Evolutionary conservation across 2,329 filamentous ascomycete species (phyloP), one percentile per base, ranked within the genome.

Genomic region (Cladosporium sp.): DNA sequence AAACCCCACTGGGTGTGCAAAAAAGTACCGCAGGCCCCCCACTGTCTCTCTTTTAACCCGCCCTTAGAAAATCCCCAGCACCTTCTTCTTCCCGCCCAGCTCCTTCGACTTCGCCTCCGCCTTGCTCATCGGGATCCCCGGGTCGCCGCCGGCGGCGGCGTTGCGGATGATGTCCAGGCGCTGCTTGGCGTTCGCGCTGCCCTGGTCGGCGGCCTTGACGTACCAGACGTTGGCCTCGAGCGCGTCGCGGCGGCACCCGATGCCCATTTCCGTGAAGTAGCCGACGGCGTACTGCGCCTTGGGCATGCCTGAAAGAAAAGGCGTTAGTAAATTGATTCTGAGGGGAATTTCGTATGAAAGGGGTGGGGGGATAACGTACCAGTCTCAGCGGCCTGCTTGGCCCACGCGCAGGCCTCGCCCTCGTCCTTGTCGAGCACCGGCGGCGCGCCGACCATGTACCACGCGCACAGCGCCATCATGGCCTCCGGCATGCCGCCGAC

Each of bases 141-240:
- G 79, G 80, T 18, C 22, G 9, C 73, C 74, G 3, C 81, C 82
- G 4, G 79, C 78, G 4, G 91, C 87, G 9, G 93, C 92, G 8
- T 87, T 86, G 56, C 87, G 82, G 56, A 98, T 98, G 38, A 90
- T 88, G 16, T 86, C 83, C 49, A 98, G 77, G 22, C 93, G 82
- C 64, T 93, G 86, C 69, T 86, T 92, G 46, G 93, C 93, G 54
- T 90, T 83, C 63, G 93, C 88, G 64, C 97, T 91, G 43, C 92
- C 93, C 46, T 89, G 82, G 60, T 95, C 92, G 13, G 93, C 92
- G 4, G 93, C 93, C 70, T 88, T 89, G 61, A 98, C 92, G 68
- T 98, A 98, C 92, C 91, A 97, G 32, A 95, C 88, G 65, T 98
- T 98, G 61, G 93, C 92, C 70, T 96, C 91, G 41, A 98, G 80